phyloP scores from a whole-genome alignment of 2,329 filamentous ascomycete genomes.

The Fusarium fracticaudum region DNA sequence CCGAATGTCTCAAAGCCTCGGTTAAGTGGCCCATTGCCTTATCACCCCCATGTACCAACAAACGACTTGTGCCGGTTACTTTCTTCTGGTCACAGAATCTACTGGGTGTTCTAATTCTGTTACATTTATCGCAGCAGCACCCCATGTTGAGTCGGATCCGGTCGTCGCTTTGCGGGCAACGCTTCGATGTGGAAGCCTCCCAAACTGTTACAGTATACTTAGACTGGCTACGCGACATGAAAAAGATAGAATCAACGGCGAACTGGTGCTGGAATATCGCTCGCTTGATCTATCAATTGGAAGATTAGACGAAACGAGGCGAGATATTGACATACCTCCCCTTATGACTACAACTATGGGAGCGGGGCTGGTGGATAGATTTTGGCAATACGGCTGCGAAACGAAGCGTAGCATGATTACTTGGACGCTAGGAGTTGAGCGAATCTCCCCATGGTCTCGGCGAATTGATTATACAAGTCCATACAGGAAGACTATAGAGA shows the following conservation, averaged over 20 bases:
- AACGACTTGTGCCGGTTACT: constrained; percentile 65
- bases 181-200: constrained; percentile 61
- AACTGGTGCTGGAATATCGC: constrained; percentile 65
- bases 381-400: neutral
- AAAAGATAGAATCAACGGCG: constrained; percentile 62
- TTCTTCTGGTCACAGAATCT: constrained; percentile 73
- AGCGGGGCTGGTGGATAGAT: neutral
- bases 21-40: constrained; percentile 69
- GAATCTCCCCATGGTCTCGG: neutral
- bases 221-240: constrained; percentile 69
- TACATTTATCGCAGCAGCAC: constrained; percentile 64
- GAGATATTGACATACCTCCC: neutral
- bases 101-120: constrained; percentile 64
- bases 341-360: neutral
- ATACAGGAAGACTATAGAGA: constrained; percentile 29
- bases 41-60: constrained; percentile 65
- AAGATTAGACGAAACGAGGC: constrained; percentile 24
- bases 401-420: constrained; percentile 15
- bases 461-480: neutral
- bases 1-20: constrained; percentile 65
- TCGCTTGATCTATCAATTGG: constrained; percentile 56
- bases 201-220: constrained; percentile 63
- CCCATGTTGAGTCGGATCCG: constrained; percentile 61
- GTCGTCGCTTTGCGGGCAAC: constrained; percentile 56
- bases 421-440: neutral